Percentiles rank a stretch among this genome's conserved stretches.
Conservation (phyloP, 2,329 filamentous ascomycete species). For the Aspergillus quadrilineatus region DNA sequence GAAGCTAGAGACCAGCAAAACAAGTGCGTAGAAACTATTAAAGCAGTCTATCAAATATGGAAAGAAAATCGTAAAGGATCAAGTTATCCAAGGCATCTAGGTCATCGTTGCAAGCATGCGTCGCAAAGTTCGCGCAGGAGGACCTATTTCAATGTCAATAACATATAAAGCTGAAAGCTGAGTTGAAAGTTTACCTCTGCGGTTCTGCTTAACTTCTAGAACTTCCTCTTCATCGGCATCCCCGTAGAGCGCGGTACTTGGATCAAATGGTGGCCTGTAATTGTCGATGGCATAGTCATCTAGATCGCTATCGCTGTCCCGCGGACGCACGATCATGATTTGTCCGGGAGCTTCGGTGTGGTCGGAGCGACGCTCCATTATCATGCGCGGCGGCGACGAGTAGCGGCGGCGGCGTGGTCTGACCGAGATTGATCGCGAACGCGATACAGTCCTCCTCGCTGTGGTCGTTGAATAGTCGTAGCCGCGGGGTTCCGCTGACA, state of each 20-base stretch:
- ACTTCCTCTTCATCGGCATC: constrained; percentile 52
- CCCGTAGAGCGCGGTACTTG: constrained; percentile 34
- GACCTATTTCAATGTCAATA: constrained; percentile 48
- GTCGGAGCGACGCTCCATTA: constrained; percentile 22
- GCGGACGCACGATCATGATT: constrained; percentile 50
- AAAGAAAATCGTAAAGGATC: neutral
- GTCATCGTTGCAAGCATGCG: constrained; percentile 72
- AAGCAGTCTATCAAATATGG: neutral
- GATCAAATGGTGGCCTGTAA: constrained; percentile 33
- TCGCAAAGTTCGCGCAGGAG: constrained; percentile 62
- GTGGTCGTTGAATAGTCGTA: constrained; percentile 29
- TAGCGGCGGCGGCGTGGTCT: constrained; percentile 32
- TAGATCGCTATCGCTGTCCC: constrained; percentile 48
- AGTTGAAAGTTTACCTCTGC: constrained; percentile 69
- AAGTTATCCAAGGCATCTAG: constrained; percentile 31
- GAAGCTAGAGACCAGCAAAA: neutral
- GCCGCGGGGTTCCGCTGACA: constrained; percentile 26
- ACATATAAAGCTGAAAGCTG: neutral
- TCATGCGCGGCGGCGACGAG: constrained; percentile 38
- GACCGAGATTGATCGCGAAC: constrained; percentile 38
- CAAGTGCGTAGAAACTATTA: neutral
- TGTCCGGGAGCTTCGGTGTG: constrained; percentile 44
- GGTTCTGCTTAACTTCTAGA: constrained; percentile 73
- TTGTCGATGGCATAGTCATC: constrained; percentile 57
- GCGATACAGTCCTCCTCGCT: constrained; percentile 28